These are phyloP conservation scores for Xylaria multiplex DNA, from an alignment of 2,329 filamentous ascomycete genomes.

Conservation along the genomic window DNA sequence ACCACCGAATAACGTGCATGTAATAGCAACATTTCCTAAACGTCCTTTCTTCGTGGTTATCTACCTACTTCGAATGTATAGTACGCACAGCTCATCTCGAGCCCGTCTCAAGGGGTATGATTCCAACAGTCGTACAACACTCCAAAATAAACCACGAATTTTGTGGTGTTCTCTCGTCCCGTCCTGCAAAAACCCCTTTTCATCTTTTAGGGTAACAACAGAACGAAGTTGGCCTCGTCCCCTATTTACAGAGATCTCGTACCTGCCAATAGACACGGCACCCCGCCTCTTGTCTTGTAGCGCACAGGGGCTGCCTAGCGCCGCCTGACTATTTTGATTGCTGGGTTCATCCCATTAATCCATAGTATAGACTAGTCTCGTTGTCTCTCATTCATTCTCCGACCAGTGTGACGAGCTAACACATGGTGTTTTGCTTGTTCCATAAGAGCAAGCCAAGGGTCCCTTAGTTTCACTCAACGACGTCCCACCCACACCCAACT, in stretches of 20 bases:
- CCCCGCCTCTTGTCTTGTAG: neutral
- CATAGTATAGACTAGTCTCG: neutral
- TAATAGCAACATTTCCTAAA: neutral
- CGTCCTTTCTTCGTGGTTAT: neutral
- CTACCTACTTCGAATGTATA: conserved; percentile 5
- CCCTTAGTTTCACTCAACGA: neutral
- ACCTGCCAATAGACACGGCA: conserved; percentile 7
- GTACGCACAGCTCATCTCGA: neutral
- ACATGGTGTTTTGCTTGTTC: neutral
- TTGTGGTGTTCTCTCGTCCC: conserved; percentile 12
- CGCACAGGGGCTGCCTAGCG: neutral
- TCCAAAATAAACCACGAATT: neutral
- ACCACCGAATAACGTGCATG: neutral
- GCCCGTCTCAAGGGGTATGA: neutral
- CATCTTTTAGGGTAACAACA: neutral
- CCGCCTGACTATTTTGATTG: neutral
- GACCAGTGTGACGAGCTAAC: neutral
- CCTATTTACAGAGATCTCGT: neutral
- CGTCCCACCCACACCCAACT: neutral
- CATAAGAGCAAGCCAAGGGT: neutral
- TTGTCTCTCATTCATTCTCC: conserved; percentile 2
- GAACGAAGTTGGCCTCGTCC: conserved; percentile 1
- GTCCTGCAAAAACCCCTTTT: conserved; percentile 24
- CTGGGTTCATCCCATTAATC: neutral
- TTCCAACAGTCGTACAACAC: conserved; percentile 13